Conservation (phyloP, 1,139 yeast genomes). For the Candida albicans region DNA sequence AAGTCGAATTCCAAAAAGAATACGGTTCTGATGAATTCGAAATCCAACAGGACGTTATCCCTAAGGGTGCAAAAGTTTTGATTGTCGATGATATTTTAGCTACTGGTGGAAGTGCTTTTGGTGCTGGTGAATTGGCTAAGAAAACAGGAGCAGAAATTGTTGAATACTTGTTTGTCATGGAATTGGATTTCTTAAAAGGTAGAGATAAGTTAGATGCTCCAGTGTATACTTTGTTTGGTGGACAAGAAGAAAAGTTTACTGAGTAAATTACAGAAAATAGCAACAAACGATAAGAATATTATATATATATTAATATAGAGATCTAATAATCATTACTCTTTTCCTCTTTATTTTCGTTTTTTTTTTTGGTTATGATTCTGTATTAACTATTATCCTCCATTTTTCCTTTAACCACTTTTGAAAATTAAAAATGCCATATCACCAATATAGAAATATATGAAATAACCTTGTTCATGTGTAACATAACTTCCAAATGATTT, state of each 20-base stretch:
- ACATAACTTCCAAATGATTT: slow-evolving; percentile 91
- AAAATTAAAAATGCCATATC: slow-evolving; percentile 78
- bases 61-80: slow-evolving; percentile 76
- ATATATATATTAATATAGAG: neutral
- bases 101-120: slow-evolving; percentile 94
- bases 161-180: slow-evolving; percentile 88
- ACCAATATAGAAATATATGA: slow-evolving; percentile 82
- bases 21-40: slow-evolving; percentile 90
- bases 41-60: slow-evolving; percentile 81
- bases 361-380: too few relatives aligned
- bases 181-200: slow-evolving; percentile 91
- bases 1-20: slow-evolving; percentile 82
- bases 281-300: neutral
- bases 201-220: slow-evolving; percentile 85
- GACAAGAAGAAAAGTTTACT: slow-evolving; percentile 59
- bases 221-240: slow-evolving; percentile 81
- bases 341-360: too few relatives aligned
- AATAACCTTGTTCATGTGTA: slow-evolving; percentile 84
- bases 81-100: slow-evolving; percentile 96
- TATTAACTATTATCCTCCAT: neutral
- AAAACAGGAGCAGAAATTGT: slow-evolving; percentile 65
- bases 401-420: slow-evolving; percentile 55
- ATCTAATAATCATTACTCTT: too few relatives aligned
- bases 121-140: slow-evolving; percentile 84
- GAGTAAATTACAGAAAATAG: neutral